Percentiles rank a stretch among this genome's conserved stretches.
phyloP scores from a whole-genome alignment of 2,329 filamentous ascomycete genomes.

The Phaeosphaeriaceae sp. region DNA sequence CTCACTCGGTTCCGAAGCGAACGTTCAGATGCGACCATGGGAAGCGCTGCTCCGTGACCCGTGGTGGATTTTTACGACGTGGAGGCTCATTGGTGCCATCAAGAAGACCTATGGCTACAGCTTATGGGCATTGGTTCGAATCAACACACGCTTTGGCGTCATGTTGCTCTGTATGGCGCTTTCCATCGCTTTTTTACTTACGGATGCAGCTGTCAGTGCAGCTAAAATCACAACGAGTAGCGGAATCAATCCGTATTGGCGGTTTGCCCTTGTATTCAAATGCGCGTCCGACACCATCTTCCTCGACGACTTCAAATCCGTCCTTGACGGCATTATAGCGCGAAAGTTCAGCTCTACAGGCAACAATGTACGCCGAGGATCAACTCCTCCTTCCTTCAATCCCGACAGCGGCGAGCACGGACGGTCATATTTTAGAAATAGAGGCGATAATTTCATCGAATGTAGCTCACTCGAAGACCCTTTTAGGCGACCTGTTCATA shows the following conservation, averaged over 20 bases:
- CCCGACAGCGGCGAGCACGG: conserved; percentile 12
- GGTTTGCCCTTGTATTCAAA: conserved; percentile 46
- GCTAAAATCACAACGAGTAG: conserved; percentile 30
- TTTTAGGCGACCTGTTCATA: conserved; percentile 2
- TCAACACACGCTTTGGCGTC: conserved; percentile 41
- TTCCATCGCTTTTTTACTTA: conserved; percentile 40
- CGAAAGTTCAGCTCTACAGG: conserved; percentile 30
- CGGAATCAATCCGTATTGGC: conserved; percentile 47
- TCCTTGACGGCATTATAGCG: conserved; percentile 41
- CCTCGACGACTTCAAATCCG: conserved; percentile 46
- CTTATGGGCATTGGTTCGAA: conserved; percentile 29
- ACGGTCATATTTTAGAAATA: conserved; percentile 19
- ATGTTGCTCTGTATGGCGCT: conserved; percentile 45
- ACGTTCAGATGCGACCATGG: conserved; percentile 38
- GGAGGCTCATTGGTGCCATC: conserved; percentile 39
- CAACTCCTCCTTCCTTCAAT: conserved; percentile 8
- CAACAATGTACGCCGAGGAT: conserved; percentile 20
- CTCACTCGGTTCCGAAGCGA: conserved; percentile 35
- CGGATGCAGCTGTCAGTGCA: conserved; percentile 39
- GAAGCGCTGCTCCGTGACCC: conserved; percentile 43
- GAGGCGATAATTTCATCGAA: conserved; percentile 28
- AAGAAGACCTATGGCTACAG: conserved; percentile 43
- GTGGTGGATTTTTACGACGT: conserved; percentile 48
- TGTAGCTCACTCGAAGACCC: conserved; percentile 18
- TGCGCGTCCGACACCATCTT: conserved; percentile 46